These are phyloP conservation scores for Bjerkandera adusta DNA, from an alignment of 1,284 basidiomycete genomes.

Conservation along the genomic window DNA sequence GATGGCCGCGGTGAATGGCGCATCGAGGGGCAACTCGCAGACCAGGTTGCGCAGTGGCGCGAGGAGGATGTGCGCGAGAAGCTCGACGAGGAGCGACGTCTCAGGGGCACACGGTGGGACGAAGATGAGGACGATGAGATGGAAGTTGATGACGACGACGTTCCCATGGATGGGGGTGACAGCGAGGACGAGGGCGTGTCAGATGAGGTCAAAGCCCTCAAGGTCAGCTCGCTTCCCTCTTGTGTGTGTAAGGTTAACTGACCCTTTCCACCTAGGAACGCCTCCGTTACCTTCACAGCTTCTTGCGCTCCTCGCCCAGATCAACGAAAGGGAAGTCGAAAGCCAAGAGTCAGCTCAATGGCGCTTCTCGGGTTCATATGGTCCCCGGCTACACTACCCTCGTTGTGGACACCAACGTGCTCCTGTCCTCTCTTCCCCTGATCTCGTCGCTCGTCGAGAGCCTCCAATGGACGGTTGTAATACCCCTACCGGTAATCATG, in stretches of 20 bases:
- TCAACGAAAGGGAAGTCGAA: constrained; percentile 31
- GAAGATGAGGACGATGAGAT: constrained; percentile 63
- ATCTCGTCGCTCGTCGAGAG: constrained; percentile 80
- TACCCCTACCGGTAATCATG: constrained; percentile 94
- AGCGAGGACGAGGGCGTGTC: constrained; percentile 65
- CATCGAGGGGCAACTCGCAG: constrained; percentile 66
- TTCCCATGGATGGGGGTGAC: constrained; percentile 39
- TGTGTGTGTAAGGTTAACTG: constrained; percentile 10
- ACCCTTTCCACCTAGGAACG: constrained; percentile 47
- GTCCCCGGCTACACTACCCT: constrained; percentile 88
- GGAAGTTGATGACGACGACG: constrained; percentile 51
- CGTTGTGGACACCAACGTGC: constrained; percentile 93
- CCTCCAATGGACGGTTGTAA: constrained; percentile 82
- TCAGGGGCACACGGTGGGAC: constrained; percentile 56
- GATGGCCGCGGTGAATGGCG: constrained; percentile 60
- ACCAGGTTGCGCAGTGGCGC: constrained; percentile 71
- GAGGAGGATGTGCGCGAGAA: constrained; percentile 61
- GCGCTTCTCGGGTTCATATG: constrained; percentile 47
- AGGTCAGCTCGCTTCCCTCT: constrained; percentile 42
- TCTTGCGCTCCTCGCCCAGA: constrained; percentile 30
- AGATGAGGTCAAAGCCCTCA: constrained; percentile 73
- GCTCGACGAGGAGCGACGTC: constrained; percentile 67
- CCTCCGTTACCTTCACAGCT: constrained; percentile 60
- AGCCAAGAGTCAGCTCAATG: constrained; percentile 26
- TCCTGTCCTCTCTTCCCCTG: constrained; percentile 76